Percentiles rank a stretch among this genome's conserved stretches.
These are phyloP conservation scores for Cytidiella melzeri DNA, from an alignment of 768 basidiomycete genomes.

Conservation along the genomic window DNA sequence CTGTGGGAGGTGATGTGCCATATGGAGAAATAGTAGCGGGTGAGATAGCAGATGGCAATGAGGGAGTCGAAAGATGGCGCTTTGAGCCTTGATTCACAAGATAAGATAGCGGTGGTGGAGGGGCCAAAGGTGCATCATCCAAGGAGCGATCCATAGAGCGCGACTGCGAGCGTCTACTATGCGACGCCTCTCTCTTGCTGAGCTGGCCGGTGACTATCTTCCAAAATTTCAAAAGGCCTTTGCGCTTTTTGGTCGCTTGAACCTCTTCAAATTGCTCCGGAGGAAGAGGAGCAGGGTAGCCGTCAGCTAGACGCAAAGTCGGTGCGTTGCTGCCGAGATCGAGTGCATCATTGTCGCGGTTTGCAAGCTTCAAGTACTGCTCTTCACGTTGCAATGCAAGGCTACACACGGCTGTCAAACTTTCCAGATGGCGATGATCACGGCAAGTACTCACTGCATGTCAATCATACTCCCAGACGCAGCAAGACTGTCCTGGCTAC, in stretches of 20 bases:
- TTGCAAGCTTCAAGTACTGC: slow-evolving; percentile 16
- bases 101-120: slow-evolving; percentile 89
- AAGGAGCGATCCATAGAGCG: slow-evolving; percentile 43
- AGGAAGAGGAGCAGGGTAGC: slow-evolving; percentile 15
- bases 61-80: slow-evolving; percentile 66
- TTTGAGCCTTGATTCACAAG: slow-evolving; percentile 55
- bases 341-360: slow-evolving; percentile 15
- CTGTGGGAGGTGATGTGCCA: slow-evolving; percentile 69
- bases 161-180: slow-evolving; percentile 27
- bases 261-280: slow-evolving; percentile 7
- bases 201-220: slow-evolving; percentile 55
- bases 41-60: slow-evolving; percentile 54
- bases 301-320: slow-evolving; percentile 20
- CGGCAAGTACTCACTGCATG: slow-evolving; percentile 68
- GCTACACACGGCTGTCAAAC: slow-evolving; percentile 31
- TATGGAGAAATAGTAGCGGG: slow-evolving; percentile 50
- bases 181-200: slow-evolving; percentile 32
- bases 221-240: slow-evolving; percentile 78
- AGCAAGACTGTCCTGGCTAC: slow-evolving; percentile 77
- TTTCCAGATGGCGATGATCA: slow-evolving; percentile 6
- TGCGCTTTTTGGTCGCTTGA: slow-evolving; percentile 54
- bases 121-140: slow-evolving; percentile 74
- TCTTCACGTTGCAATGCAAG: slow-evolving; percentile 72
- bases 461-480: slow-evolving; percentile 88
- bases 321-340: slow-evolving; percentile 25